Conservation (phyloP, 257 asterid genomes). For the Scutellaria baicalensis region DNA sequence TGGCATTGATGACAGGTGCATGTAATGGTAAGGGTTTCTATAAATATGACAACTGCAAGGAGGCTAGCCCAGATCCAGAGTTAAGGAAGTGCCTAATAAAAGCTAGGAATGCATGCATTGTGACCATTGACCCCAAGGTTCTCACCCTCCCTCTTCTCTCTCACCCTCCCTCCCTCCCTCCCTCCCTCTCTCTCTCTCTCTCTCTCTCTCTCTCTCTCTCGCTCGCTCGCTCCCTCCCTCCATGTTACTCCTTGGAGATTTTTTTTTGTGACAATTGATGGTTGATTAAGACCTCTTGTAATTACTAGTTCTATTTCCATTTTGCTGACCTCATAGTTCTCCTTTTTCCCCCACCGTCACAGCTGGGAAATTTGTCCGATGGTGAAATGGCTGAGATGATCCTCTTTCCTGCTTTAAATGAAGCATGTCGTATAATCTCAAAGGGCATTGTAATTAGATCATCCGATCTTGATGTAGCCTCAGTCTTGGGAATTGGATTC, state of each 20-base stretch:
- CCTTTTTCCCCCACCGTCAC: background rate
- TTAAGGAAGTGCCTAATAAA: constrained; percentile 12
- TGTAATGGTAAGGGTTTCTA: constrained; percentile 29
- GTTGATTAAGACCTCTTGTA: background rate
- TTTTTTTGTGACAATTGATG: background rate
- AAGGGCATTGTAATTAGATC: constrained; percentile 26
- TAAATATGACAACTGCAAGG: constrained; percentile 20
- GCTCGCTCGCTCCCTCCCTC: no score
- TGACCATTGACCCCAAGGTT: constrained; percentile 17
- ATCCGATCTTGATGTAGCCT: constrained; percentile 48
- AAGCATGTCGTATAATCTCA: constrained; percentile 30
- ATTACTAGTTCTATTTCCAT: background rate
- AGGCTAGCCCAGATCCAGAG: constrained; percentile 24
- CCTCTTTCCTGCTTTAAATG: constrained; percentile 35
- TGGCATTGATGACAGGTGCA: constrained; percentile 24
- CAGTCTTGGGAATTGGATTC: constrained; percentile 39
- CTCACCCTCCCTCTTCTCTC: background rate
- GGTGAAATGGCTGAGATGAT: constrained; percentile 33
- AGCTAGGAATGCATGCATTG: constrained; percentile 4
- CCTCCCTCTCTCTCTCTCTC: no score
- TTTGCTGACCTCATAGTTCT: background rate
- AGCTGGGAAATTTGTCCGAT: constrained; percentile 25
- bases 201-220: no score
- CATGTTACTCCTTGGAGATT: no score
- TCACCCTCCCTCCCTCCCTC: no score